Evolutionary conservation across 371 early-diverging fungal species (phyloP), one percentile per base, ranked within the genome.

Genomic region (Mortierella sp.): DNA sequence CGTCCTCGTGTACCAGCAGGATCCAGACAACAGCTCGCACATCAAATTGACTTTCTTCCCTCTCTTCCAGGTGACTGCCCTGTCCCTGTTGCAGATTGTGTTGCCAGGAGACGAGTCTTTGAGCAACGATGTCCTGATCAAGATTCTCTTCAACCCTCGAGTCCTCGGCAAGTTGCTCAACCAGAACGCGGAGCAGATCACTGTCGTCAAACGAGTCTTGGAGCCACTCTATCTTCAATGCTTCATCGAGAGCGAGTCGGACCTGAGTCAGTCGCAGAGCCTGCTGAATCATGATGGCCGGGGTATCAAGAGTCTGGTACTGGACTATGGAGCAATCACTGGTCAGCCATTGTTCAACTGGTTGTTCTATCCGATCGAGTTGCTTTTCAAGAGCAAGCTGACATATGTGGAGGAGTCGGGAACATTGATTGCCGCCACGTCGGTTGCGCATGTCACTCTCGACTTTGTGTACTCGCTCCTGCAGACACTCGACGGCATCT

Each of bases 331-430:
- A 75, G 70, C 75, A 70, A 63, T 92, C 87, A 79, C 90, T 79
- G 74, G 88, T 77, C 58, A 89, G 63, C 87, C 90, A 0, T 70
- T 91, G 60, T 90, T 90, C 77, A 75, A 84, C 48, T 93, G 90
- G 88, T 46, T 92, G n/a, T 88, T 91, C 74, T 90, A 89, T 48
- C 93, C 93, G 54, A 90, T 93, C 75, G 91, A 91, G 75, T 88
- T 90, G 49, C 46, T 91, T 49, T 92, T 90, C 81, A 89, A 89
- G 75, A 83, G 85, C 44, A 90, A 88, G 75, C 72, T 88, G 58
- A 86, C 83, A 2, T 83, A 83, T 75, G 88, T 83, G 14, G 86
- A 88, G 71, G 86, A 83, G 54, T 86, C 86, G 4, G 88, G 89
- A 71, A 74, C 82, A 4, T 72, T 80, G 44, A 83, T 90, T 8